A percentile compares a stretch with the other conserved stretches of the same genome.
These are phyloP conservation scores for Geotrichum bryndzae DNA, from an alignment of 1,139 yeast species.

Conservation along the genomic window DNA sequence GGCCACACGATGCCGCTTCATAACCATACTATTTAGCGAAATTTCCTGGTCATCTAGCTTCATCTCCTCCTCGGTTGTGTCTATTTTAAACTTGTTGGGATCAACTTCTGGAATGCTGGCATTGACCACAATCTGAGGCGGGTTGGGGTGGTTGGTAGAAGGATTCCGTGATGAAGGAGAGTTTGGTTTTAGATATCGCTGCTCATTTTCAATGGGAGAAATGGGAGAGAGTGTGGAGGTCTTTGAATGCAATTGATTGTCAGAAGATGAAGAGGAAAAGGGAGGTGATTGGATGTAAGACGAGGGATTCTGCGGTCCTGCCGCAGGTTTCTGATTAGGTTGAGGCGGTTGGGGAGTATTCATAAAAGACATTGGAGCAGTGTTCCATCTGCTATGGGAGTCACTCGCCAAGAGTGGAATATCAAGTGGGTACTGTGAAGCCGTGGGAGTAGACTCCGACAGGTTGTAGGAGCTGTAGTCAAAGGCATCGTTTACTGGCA, in stretches of 20 bases:
- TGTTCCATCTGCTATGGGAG: constrained; percentile 2
- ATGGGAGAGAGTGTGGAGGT: constrained; percentile 3
- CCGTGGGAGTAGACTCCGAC: constrained; percentile 4
- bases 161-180: not conserved
- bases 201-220: constrained; percentile 6
- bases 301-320: constrained; percentile 2
- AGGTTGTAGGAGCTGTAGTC: constrained; percentile 21
- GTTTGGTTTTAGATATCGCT: not conserved
- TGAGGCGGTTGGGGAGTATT: not conserved
- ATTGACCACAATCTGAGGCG: not conserved
- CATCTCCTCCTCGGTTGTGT: not conserved
- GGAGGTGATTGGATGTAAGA: constrained; percentile 6
- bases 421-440: constrained; percentile 4
- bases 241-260: constrained; percentile 8
- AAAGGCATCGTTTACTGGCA: constrained; percentile 28
- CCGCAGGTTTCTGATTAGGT: not conserved
- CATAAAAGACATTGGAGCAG: not conserved
- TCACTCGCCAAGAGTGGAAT: constrained; percentile 8
- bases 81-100: constrained; percentile 2
- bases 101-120: not conserved
- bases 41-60: not conserved
- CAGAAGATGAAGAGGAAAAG: constrained; percentile 4
- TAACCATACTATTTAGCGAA: constrained; percentile 27
- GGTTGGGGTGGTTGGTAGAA: not conserved
- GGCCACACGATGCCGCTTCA: constrained; percentile 85